Evolutionary conservation across 164 flowering plant genomes (phyloP).

Genomic region (Vitis cinerea): DNA sequence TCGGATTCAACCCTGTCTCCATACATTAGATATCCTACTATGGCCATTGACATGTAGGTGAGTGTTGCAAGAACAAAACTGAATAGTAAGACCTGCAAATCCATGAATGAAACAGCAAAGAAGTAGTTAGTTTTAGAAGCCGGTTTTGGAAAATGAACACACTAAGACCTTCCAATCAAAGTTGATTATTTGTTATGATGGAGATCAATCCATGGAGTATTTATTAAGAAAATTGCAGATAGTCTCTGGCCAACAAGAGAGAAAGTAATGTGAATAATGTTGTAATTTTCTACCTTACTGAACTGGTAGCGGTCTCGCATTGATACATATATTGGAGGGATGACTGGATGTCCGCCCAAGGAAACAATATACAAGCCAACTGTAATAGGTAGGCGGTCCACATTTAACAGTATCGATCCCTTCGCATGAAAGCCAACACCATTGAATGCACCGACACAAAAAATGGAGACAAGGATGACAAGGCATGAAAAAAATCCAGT

Average conservation of each 20-base stretch:
- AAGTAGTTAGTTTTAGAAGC: no score
- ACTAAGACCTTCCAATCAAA: no score
- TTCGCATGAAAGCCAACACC: conserved; percentile 29
- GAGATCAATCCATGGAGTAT: no score
- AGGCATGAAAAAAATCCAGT: conserved; percentile 35
- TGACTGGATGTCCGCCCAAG: conserved; percentile 21
- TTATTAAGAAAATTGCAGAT: no score
- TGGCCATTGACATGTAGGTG: conserved; percentile 14
- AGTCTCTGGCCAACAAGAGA: no score
- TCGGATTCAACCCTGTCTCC: conserved; percentile 20
- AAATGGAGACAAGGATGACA: conserved; percentile 24
- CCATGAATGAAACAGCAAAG: no score
- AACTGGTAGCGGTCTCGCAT: conserved; percentile 9
- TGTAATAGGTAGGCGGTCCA: conserved; percentile 23
- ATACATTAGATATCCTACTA: conserved; percentile 26
- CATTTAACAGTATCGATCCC: conserved; percentile 19
- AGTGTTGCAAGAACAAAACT: conserved; percentile 22
- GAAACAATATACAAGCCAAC: conserved; percentile 32
- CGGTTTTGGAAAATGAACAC: no score
- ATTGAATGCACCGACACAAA: conserved; percentile 28
- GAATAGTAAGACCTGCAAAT: conserved; percentile 21
- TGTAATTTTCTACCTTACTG: conserved; percentile 4
- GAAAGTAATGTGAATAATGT: no score
- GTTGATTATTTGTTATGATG: no score
- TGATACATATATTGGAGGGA: conserved; percentile 18